These are phyloP conservation scores for Stylosanthes scabra DNA, from an alignment of 331 rosid species.

Conservation along the genomic window DNA sequence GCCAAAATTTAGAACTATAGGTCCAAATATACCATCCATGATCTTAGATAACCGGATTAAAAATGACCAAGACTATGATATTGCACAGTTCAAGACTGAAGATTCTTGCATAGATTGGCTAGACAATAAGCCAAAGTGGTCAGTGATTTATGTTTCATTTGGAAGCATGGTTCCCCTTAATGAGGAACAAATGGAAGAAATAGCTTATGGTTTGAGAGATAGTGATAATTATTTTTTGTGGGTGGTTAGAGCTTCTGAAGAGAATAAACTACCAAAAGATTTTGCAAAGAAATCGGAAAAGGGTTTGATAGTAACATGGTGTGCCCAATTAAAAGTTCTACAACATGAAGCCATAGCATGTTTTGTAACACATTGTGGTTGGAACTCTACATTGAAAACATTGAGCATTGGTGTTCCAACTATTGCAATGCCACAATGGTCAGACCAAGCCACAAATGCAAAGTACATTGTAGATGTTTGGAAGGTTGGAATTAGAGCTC, in stretches of 20 bases:
- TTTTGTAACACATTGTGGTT: constrained; percentile 33
- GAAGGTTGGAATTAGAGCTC: constrained; percentile 25
- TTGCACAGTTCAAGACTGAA: constrained; percentile 18
- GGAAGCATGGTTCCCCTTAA: constrained; percentile 8
- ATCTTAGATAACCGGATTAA: constrained; percentile 22
- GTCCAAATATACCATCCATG: constrained; percentile 42
- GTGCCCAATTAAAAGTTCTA: constrained; percentile 42
- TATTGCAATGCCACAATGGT: constrained; percentile 20
- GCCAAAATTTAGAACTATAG: constrained; percentile 23
- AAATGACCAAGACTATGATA: constrained; percentile 33
- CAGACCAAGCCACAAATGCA: constrained; percentile 18
- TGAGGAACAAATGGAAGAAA: constrained; percentile 34
- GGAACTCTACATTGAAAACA: constrained; percentile 13
- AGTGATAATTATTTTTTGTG: constrained; percentile 35
- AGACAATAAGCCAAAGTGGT: constrained; percentile 16
- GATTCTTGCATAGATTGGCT: constrained; percentile 39
- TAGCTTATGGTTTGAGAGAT: constrained; percentile 39
- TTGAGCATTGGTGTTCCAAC: background rate
- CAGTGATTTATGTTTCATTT: constrained; percentile 38
- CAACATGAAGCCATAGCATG: constrained; percentile 20
- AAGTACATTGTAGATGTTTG: constrained; percentile 26
- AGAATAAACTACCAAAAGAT: constrained; percentile 34
- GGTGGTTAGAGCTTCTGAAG: constrained; percentile 37
- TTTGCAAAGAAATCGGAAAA: constrained; percentile 37
- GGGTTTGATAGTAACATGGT: constrained; percentile 60